These are phyloP conservation scores for Hymenoscyphus fraxineus DNA, from an alignment of 2,329 filamentous ascomycete species.

Conservation along the genomic window DNA sequence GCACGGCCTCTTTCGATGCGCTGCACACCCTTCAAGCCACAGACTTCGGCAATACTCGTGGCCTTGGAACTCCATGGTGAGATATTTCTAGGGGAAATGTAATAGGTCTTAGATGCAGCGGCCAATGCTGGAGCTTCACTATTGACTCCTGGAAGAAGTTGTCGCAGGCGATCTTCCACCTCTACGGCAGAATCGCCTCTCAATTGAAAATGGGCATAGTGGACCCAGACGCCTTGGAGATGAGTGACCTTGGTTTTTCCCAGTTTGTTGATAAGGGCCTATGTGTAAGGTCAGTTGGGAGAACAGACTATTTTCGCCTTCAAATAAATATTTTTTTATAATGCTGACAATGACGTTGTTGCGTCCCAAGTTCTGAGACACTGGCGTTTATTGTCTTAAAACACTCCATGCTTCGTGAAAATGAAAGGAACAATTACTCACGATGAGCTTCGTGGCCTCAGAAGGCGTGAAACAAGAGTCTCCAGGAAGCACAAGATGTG, in stretches of 20 bases:
- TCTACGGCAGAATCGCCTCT: slow-evolving; percentile 17
- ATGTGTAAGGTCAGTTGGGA: background rate
- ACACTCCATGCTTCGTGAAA: background rate
- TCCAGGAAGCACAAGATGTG: slow-evolving; percentile 23
- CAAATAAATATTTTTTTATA: background rate
- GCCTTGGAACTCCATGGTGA: slow-evolving; percentile 98
- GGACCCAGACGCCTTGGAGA: slow-evolving; percentile 10
- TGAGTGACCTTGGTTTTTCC: slow-evolving; percentile 7
- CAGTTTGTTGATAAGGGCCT: background rate
- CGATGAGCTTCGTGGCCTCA: slow-evolving; percentile 29
- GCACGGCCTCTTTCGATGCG: slow-evolving; percentile 85
- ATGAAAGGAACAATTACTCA: background rate
- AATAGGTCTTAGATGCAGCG: slow-evolving; percentile 37
- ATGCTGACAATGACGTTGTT: background rate
- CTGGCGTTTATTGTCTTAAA: slow-evolving; percentile 10
- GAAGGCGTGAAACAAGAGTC: slow-evolving; percentile 31
- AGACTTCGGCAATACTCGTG: slow-evolving; percentile 89
- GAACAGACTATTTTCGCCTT: background rate
- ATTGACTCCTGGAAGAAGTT: slow-evolving; percentile 26
- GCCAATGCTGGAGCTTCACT: slow-evolving; percentile 12
- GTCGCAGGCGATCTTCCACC: slow-evolving; percentile 19
- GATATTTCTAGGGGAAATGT: slow-evolving; percentile 78
- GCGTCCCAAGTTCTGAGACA: slow-evolving; percentile 28
- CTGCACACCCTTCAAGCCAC: slow-evolving; percentile 68
- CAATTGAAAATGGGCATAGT: slow-evolving; percentile 7